Evolutionary conservation across 1,139 yeast species (phyloP), one percentile per base, ranked within the genome.

Genomic region (Hansenula anomala): DNA sequence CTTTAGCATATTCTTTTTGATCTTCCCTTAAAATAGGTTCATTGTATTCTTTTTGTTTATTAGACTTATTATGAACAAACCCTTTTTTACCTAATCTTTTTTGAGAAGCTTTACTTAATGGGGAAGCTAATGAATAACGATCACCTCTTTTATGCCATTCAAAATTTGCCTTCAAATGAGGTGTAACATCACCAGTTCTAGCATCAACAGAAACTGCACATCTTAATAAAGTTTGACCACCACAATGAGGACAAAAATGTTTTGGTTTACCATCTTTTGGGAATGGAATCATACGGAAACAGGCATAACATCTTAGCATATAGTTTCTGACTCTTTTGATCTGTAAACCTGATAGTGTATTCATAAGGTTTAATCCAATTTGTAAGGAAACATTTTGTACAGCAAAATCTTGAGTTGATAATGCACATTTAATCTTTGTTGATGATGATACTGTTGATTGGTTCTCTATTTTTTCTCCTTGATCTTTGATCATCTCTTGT

Each of bases 251-350:
- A 61, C 99, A 92, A 66, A 92, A 92, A 62, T 89, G 96, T 54
- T 78, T 78, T 36, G 90, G 82, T 36, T 68, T 70, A 4, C 94
- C 94, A 48, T 73, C 75, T 54, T 80, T 83, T 32, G 94, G 88
- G 41, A 86, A 70, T 9, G 94, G 92, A 10, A 83, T 69, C 56
- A 89, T 68, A 45, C 77, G 69, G 75, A 92, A 94, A 64, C 99
- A 92, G 0, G 97, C 99, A 61, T 92, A 97, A 61, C 99, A 92
- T 62, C 99, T 75, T 56, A 87, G 74, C 97, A 90, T 90, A 61
- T 87, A 89, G 62, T 84, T 88, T 61, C 95, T 77, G 36, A 92
- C 86, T 59, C 87, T 77, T 51, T 78, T 83, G 63, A 92, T 89
- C 55, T 83, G 89, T 48, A 80, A 69, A 19, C 98, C 98, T 2